A percentile compares a stretch with the other conserved stretches of the same genome.
phyloP scores from a whole-genome alignment of 208 protist species.

The Crithidia mellificae region DNA sequence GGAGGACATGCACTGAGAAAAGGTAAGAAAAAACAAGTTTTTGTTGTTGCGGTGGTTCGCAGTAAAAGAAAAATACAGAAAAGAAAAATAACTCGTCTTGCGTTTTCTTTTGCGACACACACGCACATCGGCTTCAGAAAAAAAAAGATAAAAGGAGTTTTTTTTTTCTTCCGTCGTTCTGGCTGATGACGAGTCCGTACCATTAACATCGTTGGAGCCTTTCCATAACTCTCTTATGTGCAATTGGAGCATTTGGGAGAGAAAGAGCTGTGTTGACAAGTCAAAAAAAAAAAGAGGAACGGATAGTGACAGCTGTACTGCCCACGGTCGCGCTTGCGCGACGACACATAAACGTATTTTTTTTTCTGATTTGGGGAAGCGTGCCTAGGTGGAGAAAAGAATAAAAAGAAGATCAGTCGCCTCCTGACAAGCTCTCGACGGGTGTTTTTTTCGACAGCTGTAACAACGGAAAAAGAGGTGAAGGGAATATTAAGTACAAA shows the following conservation, averaged over 20 bases:
- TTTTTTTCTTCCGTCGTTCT: constrained; percentile 1
- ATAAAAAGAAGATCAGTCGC: constrained; percentile 1
- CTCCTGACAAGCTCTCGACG: constrained; percentile 8
- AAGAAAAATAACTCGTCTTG: neutral
- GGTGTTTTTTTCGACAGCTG: constrained; percentile 9
- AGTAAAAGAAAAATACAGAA: constrained; percentile 3
- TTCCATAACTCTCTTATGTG: neutral
- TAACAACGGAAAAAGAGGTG: constrained; percentile 14
- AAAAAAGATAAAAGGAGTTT: constrained; percentile 6
- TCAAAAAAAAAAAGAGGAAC: constrained; percentile 3
- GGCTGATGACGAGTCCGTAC: constrained; percentile 3
- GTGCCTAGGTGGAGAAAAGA: neutral
- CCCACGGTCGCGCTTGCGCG: neutral
- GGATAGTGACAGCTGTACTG: constrained; percentile 13
- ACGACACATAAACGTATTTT: neutral
- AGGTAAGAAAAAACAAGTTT: constrained; percentile 12
- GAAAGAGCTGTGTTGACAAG: neutral
- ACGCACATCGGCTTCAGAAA: neutral
- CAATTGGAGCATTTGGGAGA: neutral
- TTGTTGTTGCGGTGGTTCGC: constrained; percentile 20
- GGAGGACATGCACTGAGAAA: constrained; percentile 7
- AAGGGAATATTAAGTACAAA: constrained; percentile 10
- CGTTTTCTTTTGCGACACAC: constrained; percentile 11
- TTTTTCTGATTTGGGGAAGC: neutral
- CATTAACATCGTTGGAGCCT: neutral